phyloP scores from a whole-genome alignment of 306 rosid genomes.

The Gastrolobium bilobum region DNA sequence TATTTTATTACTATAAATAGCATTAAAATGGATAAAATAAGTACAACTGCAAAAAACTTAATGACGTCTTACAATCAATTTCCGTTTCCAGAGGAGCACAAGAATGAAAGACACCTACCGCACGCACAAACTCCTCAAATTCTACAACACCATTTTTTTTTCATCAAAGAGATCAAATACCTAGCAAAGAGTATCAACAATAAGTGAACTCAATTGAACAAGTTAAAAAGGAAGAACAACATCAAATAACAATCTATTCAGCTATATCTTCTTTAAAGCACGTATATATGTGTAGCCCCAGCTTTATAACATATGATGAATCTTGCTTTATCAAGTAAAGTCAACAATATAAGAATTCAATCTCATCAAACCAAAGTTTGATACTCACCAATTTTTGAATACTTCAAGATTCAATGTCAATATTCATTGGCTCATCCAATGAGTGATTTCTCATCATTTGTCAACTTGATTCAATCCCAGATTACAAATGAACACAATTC shows the following conservation, averaged over 20 bases:
- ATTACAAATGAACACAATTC: too few relatives aligned
- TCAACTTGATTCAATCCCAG: too few relatives aligned
- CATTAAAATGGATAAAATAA: constrained; percentile 1
- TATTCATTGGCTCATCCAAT: too few relatives aligned
- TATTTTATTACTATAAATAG: constrained; percentile 13
- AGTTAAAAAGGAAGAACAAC: constrained; percentile 27
- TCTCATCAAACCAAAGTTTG: too few relatives aligned
- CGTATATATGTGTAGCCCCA: too few relatives aligned
- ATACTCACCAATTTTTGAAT: too few relatives aligned
- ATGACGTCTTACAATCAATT: constrained; percentile 68
- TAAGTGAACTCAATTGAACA: constrained; percentile 14
- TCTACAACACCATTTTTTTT: constrained; percentile 76
- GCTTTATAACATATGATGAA: too few relatives aligned
- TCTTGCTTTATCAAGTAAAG: too few relatives aligned
- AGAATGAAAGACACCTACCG: constrained; percentile 80
- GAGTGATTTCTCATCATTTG: too few relatives aligned
- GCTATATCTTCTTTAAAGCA: too few relatives aligned
- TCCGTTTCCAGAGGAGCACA: constrained; percentile 61
- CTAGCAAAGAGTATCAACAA: constrained; percentile 46
- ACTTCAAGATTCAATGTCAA: too few relatives aligned
- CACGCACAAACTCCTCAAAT: constrained; percentile 78
- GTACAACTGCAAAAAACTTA: constrained; percentile 34
- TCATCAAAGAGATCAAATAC: constrained; percentile 79
- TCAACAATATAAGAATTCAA: too few relatives aligned
- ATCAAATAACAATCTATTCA: constrained; percentile 2